These are phyloP conservation scores for Boletus fagicola DNA, from an alignment of 768 basidiomycete genomes.

Conservation along the genomic window DNA sequence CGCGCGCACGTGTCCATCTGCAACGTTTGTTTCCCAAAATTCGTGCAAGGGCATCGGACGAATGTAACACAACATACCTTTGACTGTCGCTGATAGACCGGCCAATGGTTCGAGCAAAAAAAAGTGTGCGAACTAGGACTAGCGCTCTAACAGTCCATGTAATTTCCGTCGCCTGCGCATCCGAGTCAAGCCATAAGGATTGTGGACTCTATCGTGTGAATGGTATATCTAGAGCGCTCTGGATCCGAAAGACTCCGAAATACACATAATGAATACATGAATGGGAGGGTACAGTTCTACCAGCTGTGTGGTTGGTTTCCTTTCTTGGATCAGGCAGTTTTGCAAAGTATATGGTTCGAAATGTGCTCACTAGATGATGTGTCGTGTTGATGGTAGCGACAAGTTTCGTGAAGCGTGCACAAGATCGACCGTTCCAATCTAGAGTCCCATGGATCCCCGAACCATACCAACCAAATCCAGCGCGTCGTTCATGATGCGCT, in stretches of 20 bases:
- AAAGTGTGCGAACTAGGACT: background rate
- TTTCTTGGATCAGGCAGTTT: background rate
- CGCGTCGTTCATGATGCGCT: constrained; percentile 16
- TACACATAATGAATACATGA: too few species aligned
- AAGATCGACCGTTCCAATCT: background rate
- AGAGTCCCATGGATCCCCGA: constrained; percentile 6
- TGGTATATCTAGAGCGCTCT: too few species aligned
- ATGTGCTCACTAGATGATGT: background rate
- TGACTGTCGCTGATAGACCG: background rate
- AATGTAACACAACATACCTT: background rate
- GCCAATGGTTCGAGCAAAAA: background rate
- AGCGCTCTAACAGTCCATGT: background rate
- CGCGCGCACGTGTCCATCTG: background rate
- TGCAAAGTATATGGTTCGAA: too few species aligned
- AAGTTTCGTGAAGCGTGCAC: background rate
- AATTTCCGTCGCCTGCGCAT: background rate
- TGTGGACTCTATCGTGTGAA: background rate
- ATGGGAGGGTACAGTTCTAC: too few species aligned
- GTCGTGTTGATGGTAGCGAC: background rate
- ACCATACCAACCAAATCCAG: constrained; percentile 14
- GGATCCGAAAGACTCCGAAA: too few species aligned
- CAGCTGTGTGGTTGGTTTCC: background rate
- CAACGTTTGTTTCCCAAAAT: background rate
- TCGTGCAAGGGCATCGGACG: background rate
- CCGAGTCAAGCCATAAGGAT: background rate